Evolutionary conservation across 1,284 basidiomycete genomes (phyloP), one percentile per base, ranked within the genome.

Genomic region (Pholiota adiposa): DNA sequence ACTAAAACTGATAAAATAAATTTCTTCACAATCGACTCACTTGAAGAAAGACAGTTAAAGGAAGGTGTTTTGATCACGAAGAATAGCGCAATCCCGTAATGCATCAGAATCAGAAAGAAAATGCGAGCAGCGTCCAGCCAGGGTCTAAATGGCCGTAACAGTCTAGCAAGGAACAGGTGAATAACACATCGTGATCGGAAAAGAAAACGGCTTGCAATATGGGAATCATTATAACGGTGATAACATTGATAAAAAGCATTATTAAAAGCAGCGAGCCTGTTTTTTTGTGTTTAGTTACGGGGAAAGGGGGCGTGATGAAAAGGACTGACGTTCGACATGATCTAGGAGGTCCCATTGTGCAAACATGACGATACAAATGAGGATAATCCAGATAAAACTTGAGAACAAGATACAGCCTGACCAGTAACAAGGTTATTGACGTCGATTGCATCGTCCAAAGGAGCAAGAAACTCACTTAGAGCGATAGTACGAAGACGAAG

Each of bases 61-160:
- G 56, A 51, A 7, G 60, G 46, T 21, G 9, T 59, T 48, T 56
- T 65, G 18, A 61, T 66, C 1, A 77, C 76, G 67, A 81, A 84
- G 11, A 79, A 69, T 29, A 68, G 65, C 4, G 87, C 84, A 40
- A 78, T 70, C 21, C 84, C 86, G n/a, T 80, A 72, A 56, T 89
- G 87, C 18, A 73, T 66, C 14, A 81, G 50, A 6, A 85, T 64
- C 18, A 88, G 69, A 54, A 85, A 76, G 7, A 81, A 55, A 33
- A 84, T 68, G 23, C 86, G 77, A 16, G 83, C 84, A 4, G 74
- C 79, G 66, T 89, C 87, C 16, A 88, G 72, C 83, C 83, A 87
- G 8, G 76, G 67, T 48, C 83, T 77, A 61, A 88, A 89, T 54
- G 75, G 63, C 8, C 78, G 68, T n/a, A 86, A 63, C 8, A 86